These are phyloP conservation scores for Colletotrichum falcatum DNA, from an alignment of 2,329 filamentous ascomycete species.

Conservation along the genomic window DNA sequence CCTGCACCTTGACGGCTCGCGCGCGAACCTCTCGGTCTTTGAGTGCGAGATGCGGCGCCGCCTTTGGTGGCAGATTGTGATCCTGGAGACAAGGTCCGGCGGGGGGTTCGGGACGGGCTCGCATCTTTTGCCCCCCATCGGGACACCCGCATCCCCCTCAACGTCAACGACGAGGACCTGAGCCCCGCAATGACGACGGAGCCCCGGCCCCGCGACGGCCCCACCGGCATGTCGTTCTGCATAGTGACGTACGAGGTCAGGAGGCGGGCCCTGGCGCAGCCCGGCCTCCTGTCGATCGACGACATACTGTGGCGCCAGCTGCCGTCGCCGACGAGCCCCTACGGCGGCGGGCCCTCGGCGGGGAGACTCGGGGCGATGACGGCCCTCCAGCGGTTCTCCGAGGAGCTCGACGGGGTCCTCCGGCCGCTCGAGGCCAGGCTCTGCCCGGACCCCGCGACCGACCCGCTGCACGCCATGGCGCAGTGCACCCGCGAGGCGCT, in stretches of 20 bases:
- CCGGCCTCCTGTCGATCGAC: neutral
- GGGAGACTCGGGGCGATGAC: neutral
- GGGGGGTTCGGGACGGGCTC: neutral
- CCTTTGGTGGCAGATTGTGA: slow-evolving; percentile 23
- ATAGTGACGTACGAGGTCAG: slow-evolving; percentile 12
- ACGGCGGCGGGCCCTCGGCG: neutral
- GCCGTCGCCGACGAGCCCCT: neutral
- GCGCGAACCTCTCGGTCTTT: neutral
- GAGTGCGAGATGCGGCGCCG: slow-evolving; percentile 16
- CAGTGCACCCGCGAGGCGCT: neutral
- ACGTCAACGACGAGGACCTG: slow-evolving; percentile 15
- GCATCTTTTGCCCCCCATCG: neutral
- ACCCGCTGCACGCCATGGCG: slow-evolving; percentile 23
- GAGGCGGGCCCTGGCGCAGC: neutral
- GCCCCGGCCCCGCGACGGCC: neutral
- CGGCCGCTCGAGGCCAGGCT: neutral
- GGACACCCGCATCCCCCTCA: slow-evolving; percentile 10
- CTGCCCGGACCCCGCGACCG: neutral
- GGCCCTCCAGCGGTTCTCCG: neutral
- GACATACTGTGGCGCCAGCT: neutral
- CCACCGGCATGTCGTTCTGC: slow-evolving; percentile 13
- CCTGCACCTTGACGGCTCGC: slow-evolving; percentile 65
- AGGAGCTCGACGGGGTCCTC: neutral
- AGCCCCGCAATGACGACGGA: neutral
- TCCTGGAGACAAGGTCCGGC: neutral